phyloP scores from a whole-genome alignment of 1,139 yeast species.

The Pichia norvegensis region DNA sequence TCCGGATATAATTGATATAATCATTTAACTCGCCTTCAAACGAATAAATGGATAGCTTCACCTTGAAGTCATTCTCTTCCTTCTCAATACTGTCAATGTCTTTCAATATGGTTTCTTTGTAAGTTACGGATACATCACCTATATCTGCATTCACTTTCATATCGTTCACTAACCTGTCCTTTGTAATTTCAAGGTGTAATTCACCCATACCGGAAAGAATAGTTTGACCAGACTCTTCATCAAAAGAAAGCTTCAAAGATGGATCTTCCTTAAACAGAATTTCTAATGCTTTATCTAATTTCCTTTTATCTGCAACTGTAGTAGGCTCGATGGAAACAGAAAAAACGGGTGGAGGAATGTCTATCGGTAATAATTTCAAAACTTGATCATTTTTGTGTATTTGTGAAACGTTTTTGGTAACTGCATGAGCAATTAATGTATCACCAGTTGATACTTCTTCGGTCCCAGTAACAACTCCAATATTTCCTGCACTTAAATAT shows the following conservation, averaged over 20 bases:
- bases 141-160: conserved; percentile 75
- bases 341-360: conserved; percentile 88
- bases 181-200: conserved; percentile 80
- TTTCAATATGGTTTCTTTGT: conserved; percentile 58
- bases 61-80: conserved; percentile 20
- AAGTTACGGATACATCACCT: conserved; percentile 81
- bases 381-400: conserved; percentile 32
- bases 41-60: conserved; percentile 44
- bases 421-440: conserved; percentile 43
- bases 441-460: conserved; percentile 84
- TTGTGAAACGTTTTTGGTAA: conserved; percentile 18
- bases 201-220: conserved; percentile 94
- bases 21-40: conserved; percentile 40
- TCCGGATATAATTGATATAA: conserved; percentile 19
- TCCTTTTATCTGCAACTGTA: conserved; percentile 70
- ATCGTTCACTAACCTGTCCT: conserved; percentile 67
- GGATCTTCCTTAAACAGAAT: conserved; percentile 78
- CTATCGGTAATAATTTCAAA: conserved; percentile 64
- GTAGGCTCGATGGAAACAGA: conserved; percentile 78
- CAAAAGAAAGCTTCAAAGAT: conserved; percentile 54
- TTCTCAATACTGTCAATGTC: conserved; percentile 17
- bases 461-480: conserved; percentile 82
- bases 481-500: conserved; percentile 63
- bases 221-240: conserved; percentile 86
- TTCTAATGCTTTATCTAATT: conserved; percentile 45